These are phyloP conservation scores for Candida schatavii DNA, from an alignment of 805 yeast genomes.

Conservation along the genomic window DNA sequence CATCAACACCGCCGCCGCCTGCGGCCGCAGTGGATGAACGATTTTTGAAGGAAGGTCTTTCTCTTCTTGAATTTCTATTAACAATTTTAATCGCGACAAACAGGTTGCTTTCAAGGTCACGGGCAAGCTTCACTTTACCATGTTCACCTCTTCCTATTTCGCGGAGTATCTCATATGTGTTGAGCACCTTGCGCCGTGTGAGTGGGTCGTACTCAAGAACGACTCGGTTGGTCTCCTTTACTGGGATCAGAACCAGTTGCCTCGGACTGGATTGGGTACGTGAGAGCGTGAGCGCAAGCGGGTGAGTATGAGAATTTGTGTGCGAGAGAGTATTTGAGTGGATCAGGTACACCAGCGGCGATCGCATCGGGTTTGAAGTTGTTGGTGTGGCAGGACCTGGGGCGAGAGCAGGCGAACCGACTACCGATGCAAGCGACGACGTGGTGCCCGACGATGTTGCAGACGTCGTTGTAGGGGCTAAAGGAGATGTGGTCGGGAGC, in stretches of 20 bases:
- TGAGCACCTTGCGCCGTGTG: slow-evolving; percentile 73
- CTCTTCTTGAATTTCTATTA: slow-evolving; percentile 55
- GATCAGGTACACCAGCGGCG: neutral
- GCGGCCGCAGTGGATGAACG: slow-evolving; percentile 20
- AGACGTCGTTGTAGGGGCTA: too few species aligned
- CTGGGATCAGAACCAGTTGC: slow-evolving; percentile 23
- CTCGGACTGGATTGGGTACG: neutral
- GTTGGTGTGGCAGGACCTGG: neutral
- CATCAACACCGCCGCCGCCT: too few species aligned
- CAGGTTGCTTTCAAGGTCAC: slow-evolving; percentile 59
- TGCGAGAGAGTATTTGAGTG: neutral
- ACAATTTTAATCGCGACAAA: slow-evolving; percentile 93
- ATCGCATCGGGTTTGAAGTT: neutral
- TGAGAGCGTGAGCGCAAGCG: neutral
- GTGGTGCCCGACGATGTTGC: too few species aligned
- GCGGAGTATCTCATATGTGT: slow-evolving; percentile 81
- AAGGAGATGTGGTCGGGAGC: too few species aligned
- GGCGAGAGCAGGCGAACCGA: neutral
- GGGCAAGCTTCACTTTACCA: slow-evolving; percentile 94
- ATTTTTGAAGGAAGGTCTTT: slow-evolving; percentile 29
- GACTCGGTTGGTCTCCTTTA: slow-evolving; percentile 81
- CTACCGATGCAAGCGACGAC: too few species aligned
- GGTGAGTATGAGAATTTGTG: neutral
- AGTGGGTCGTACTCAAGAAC: slow-evolving; percentile 87
- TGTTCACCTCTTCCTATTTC: slow-evolving; percentile 97